Conservation (phyloP, 2,329 filamentous ascomycete species). For the Pseudonectria foliicola region DNA sequence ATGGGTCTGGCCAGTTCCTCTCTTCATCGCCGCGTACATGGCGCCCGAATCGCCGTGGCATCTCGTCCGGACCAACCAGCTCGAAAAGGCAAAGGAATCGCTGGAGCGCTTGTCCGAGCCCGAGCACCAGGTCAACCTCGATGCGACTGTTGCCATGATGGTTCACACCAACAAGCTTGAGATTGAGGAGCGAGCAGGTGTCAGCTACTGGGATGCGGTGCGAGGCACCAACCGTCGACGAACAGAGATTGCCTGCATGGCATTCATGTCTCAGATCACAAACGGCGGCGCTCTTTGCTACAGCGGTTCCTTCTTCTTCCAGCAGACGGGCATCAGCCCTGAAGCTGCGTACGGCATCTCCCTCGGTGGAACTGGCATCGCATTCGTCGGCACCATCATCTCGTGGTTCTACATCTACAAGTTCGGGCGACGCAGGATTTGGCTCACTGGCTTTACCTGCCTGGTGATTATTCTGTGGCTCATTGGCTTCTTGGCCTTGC, state of each 20-base stretch:
- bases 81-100: constrained; percentile 25
- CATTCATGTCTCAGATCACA: constrained; percentile 35
- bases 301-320: constrained; percentile 39
- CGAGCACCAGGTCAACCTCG: constrained; percentile 27
- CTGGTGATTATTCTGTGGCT: constrained; percentile 33
- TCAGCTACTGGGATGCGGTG: constrained; percentile 40
- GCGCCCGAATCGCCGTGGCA: constrained; percentile 33
- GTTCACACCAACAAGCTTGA: constrained; percentile 40
- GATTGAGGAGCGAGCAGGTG: constrained; percentile 31
- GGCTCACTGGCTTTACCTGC: constrained; percentile 30
- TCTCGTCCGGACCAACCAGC: constrained; percentile 26
- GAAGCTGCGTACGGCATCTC: constrained; percentile 33
- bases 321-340: constrained; percentile 34
- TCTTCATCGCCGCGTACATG: constrained; percentile 25
- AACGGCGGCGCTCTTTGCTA: constrained; percentile 35
- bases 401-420: constrained; percentile 37
- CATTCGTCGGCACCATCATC: constrained; percentile 35
- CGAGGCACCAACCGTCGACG: constrained; percentile 38
- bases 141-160: constrained; percentile 34
- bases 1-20: constrained; percentile 31
- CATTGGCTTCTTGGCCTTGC: constrained; percentile 35
- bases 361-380: constrained; percentile 35
- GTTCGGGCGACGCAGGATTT: constrained; percentile 37
- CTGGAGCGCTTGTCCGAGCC: constrained; percentile 26
- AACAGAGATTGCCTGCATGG: constrained; percentile 37